Conservation (phyloP, 202 grass and related monocot species). For the Zoysia matrella region DNA sequence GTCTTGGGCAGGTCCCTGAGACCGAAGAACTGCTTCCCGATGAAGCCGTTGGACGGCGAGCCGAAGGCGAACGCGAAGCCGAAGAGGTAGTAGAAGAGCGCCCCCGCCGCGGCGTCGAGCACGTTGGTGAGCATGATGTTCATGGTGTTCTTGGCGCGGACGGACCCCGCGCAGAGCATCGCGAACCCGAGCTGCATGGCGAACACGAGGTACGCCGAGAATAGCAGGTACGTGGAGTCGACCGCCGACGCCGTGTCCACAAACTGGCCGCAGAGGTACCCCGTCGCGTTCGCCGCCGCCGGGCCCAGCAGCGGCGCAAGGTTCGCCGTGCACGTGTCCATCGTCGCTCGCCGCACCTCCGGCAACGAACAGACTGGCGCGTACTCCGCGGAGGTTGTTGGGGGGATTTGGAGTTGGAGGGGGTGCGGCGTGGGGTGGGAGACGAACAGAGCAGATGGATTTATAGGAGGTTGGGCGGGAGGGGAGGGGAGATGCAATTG, state of each 20-base stretch:
- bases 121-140: constrained; percentile 99
- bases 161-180: constrained; percentile 94
- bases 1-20: constrained; percentile 63
- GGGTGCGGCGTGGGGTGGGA: constrained; percentile 28
- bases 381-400: not conserved
- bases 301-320: constrained; percentile 60
- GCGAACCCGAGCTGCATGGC: constrained; percentile 98
- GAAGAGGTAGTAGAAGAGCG: constrained; percentile 96
- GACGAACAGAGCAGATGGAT: constrained; percentile 39
- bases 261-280: constrained; percentile 74
- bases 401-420: constrained; percentile 5
- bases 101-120: constrained; percentile 81
- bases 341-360: not conserved
- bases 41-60: constrained; percentile 83
- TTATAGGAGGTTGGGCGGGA: constrained; percentile 41
- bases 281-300: constrained; percentile 64
- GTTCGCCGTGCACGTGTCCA: constrained; percentile 69
- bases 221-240: constrained; percentile 89
- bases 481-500: not conserved
- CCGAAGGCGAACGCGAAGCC: constrained; percentile 97
- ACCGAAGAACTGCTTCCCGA: constrained; percentile 92
- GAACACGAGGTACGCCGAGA: constrained; percentile 97
- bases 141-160: constrained; percentile 98
- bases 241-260: constrained; percentile 68
- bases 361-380: not conserved